Evolutionary conservation across 305 asterid genomes (phyloP), one percentile per base, ranked within the genome.

Genomic region (Vinca major): DNA sequence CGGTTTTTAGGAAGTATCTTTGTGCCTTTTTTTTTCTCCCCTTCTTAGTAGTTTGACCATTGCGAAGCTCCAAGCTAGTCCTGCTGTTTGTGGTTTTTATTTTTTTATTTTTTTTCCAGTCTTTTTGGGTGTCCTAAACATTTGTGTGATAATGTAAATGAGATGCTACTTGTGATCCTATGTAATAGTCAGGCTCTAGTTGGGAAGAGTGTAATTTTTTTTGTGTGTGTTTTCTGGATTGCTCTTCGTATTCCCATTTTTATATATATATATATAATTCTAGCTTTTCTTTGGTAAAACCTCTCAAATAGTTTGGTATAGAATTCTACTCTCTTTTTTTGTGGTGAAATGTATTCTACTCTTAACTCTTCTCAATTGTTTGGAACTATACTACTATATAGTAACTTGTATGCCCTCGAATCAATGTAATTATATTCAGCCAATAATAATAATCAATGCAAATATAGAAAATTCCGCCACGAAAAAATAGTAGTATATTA

Each of bases 1-100:
- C 96, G 75, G 74, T 75, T 86, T 87, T 86, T 90, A 82, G 85
- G 68, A 84, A 76, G 96, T 88, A 78, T 88, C 91, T 96, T 79
- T 82, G 92, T 85, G 85, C 77, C 50, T 12, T 33, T 39, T 72
- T 44, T 49, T 50, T 62, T 50, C 51, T n/a, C n/a, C n/a, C n/a
- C n/a, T 54, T 49, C 33, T 26, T 33, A 80, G 75, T 81, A 75
- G 73, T 77, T 86, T 74, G 82, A 75, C 75, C 62, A 26, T 62
- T 73, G 19, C 65, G 78, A 75, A 69, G 76, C 43, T 74, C 71
- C 43, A 79, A 77, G 74, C 74, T 84, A 75, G 89, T 71, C 77
- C 75, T 79, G 81, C 74, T 79, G 82, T 54, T 84, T 71, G 84
- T 81, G 76, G 43, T 68, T 72, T 71, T 65, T 41, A 19, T 16